phyloP scores from a whole-genome alignment of 2,329 filamentous ascomycete species.

The Nigrograna mackinnonii region DNA sequence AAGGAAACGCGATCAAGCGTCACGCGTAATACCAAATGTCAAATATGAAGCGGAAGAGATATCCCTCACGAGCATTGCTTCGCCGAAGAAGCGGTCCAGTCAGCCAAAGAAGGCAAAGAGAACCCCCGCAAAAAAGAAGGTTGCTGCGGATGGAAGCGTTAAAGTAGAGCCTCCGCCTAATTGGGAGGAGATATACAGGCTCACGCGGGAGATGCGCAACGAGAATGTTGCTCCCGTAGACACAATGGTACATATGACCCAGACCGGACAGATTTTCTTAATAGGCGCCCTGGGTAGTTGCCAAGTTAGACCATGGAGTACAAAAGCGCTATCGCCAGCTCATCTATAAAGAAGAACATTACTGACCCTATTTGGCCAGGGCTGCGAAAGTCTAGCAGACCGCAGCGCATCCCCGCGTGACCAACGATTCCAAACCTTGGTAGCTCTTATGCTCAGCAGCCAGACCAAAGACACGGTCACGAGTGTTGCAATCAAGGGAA shows the following conservation, averaged over 20 bases:
- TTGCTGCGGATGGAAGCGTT: conserved; percentile 30
- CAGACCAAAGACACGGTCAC: conserved; percentile 95
- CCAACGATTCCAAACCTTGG: conserved; percentile 81
- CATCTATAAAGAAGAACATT: no score
- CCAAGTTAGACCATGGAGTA: no score
- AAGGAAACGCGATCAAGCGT: conserved; percentile 49
- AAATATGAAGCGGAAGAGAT: conserved; percentile 30
- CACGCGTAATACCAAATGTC: conserved; percentile 26
- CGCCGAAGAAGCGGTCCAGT: conserved; percentile 19
- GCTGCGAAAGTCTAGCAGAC: conserved; percentile 78
- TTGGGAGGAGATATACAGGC: conserved; percentile 81
- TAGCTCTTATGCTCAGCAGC: conserved; percentile 86
- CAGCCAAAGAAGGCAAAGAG: conserved; percentile 39
- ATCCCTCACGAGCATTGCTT: conserved; percentile 16
- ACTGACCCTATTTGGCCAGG: no score
- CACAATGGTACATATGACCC: no score
- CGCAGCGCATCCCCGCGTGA: conserved; percentile 54
- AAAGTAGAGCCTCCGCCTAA: conserved; percentile 69
- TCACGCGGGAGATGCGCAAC: conserved; percentile 77
- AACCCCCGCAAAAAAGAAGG: conserved; percentile 37
- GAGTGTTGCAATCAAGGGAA: conserved; percentile 76
- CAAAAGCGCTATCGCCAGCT: no score
- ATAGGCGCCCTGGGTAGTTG: no score
- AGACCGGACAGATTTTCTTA: no score
- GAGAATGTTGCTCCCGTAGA: conserved; percentile 81